Evolutionary conservation across 2,329 filamentous ascomycete species (phyloP).

Genomic region (Pseudonectria foliicola): DNA sequence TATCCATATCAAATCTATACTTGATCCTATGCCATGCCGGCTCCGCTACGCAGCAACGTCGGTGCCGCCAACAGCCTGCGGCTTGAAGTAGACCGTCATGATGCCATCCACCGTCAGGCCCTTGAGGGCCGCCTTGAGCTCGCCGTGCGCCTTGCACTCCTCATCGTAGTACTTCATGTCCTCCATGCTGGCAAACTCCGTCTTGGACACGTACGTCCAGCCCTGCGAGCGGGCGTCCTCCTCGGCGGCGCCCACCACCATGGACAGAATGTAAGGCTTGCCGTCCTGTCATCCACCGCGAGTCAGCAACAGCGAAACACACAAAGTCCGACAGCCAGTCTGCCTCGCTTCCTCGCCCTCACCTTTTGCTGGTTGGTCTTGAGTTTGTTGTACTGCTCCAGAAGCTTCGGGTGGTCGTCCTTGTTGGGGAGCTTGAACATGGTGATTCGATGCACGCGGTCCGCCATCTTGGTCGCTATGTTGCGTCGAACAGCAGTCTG

Average conservation of each 20-base stretch:
- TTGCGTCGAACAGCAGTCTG: constrained; percentile 1
- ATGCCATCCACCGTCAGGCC: constrained; percentile 28
- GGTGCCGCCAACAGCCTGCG: constrained; percentile 20
- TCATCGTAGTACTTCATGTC: constrained; percentile 67
- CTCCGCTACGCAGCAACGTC: constrained; percentile 5
- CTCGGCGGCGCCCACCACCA: constrained; percentile 45
- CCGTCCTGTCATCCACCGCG: constrained; percentile 45
- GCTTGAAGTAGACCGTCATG: constrained; percentile 36
- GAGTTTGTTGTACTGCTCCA: constrained; percentile 38
- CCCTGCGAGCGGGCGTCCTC: constrained; percentile 56
- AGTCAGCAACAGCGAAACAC: background rate
- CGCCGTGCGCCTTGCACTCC: constrained; percentile 36
- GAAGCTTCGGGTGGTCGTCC: constrained; percentile 36
- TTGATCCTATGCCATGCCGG: background rate
- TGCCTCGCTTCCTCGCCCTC: no score
- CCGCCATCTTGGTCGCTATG: constrained; percentile 29
- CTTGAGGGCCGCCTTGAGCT: constrained; percentile 31
- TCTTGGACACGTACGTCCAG: constrained; percentile 57
- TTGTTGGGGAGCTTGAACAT: constrained; percentile 46
- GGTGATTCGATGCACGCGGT: constrained; percentile 41
- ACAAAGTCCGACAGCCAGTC: constrained; percentile 1
- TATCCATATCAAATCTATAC: background rate
- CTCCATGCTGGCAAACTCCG: constrained; percentile 55
- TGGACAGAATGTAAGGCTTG: constrained; percentile 60
- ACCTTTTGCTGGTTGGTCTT: constrained; percentile 36